These are phyloP conservation scores for Thelephora aurantiotincta DNA, from an alignment of 768 basidiomycete genomes.

Conservation along the genomic window DNA sequence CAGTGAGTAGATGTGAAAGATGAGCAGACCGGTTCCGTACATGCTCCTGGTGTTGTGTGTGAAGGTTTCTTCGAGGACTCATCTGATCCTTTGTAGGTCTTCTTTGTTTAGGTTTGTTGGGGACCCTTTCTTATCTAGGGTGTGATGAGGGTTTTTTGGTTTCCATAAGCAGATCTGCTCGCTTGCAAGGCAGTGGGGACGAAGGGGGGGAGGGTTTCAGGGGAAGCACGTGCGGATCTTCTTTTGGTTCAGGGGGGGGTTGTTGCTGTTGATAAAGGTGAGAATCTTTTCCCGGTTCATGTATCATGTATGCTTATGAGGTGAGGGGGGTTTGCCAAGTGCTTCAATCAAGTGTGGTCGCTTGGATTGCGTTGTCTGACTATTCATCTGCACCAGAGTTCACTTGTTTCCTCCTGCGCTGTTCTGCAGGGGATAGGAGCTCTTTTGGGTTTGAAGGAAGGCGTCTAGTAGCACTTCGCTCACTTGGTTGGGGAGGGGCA, in stretches of 20 bases:
- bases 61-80: constrained; percentile 16
- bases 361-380: not conserved
- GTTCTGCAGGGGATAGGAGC: not conserved
- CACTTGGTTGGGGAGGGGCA: not conserved
- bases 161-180: not conserved
- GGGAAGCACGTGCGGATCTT: no score
- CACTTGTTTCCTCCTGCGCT: not conserved
- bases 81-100: constrained; percentile 14
- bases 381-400: not conserved
- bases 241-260: not conserved
- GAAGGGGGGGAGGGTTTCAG: no score
- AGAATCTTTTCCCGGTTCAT: not conserved
- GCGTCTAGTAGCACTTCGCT: not conserved
- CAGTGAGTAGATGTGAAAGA: constrained; percentile 25
- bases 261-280: not conserved
- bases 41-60: constrained; percentile 17
- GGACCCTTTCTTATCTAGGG: not conserved
- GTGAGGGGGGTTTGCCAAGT: not conserved
- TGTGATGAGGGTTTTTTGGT: not conserved
- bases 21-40: constrained; percentile 24
- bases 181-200: not conserved
- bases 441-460: not conserved
- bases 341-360: not conserved
- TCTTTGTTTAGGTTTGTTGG: not conserved
- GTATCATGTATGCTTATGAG: not conserved